These are phyloP conservation scores for Torulaspora microellipsoides DNA, from an alignment of 805 yeast genomes.

Conservation along the genomic window DNA sequence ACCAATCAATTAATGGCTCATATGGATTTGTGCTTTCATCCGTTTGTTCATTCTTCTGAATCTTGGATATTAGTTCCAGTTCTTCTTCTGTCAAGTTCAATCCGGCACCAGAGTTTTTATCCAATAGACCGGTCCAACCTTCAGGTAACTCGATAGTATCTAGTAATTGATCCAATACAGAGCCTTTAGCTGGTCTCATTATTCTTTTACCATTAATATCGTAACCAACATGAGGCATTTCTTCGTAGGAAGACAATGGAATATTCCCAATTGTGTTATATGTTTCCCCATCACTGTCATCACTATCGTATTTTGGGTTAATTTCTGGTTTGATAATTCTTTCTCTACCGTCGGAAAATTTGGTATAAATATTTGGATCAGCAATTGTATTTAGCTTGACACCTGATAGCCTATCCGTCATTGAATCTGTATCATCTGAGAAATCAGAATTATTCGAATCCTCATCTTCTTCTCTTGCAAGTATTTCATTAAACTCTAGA, in stretches of 20 bases:
- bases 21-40: constrained; percentile 80
- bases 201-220: constrained; percentile 96
- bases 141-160: constrained; percentile 92
- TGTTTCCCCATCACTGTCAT: constrained; percentile 81
- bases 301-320: constrained; percentile 90
- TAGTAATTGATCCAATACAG: constrained; percentile 84
- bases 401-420: constrained; percentile 53
- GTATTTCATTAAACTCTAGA: constrained; percentile 56
- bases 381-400: constrained; percentile 49
- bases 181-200: constrained; percentile 97
- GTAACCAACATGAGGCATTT: constrained; percentile 95
- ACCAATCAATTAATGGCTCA: constrained; percentile 95
- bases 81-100: constrained; percentile 84
- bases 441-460: constrained; percentile 31
- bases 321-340: constrained; percentile 83
- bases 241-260: constrained; percentile 90
- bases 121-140: constrained; percentile 97
- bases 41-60: constrained; percentile 80
- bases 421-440: constrained; percentile 42
- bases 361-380: constrained; percentile 42
- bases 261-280: constrained; percentile 89
- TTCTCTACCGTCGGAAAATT: constrained; percentile 74
- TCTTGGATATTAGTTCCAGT: constrained; percentile 77
- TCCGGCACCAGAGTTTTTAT: constrained; percentile 79
- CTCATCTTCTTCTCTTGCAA: constrained; percentile 48